These are phyloP conservation scores for Teunomyces barrocoloradensis DNA, from an alignment of 805 yeast genomes.

Conservation along the genomic window DNA sequence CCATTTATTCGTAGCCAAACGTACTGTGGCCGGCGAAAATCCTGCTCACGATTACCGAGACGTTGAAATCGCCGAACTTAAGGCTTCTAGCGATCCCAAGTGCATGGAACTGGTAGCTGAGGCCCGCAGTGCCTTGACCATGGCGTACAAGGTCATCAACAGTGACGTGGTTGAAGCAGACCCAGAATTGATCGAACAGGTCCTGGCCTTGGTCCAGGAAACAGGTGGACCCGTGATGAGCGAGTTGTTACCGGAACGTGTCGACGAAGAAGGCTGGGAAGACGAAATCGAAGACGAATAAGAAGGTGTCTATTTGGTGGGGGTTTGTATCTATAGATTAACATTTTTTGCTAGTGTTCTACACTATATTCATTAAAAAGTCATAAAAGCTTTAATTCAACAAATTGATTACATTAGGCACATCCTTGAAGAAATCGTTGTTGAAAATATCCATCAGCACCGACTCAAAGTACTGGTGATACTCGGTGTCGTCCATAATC, in stretches of 20 bases:
- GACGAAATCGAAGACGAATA: slow-evolving; percentile 36
- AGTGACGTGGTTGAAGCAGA: slow-evolving; percentile 47
- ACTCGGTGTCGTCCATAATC: slow-evolving; percentile 8
- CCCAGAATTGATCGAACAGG: slow-evolving; percentile 57
- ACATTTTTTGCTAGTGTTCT: not conserved
- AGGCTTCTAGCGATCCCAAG: slow-evolving; percentile 23
- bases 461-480: slow-evolving; percentile 23
- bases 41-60: slow-evolving; percentile 40
- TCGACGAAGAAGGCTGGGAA: slow-evolving; percentile 52
- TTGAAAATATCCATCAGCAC: slow-evolving; percentile 27
- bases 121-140: slow-evolving; percentile 43
- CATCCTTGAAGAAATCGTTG: slow-evolving; percentile 25
- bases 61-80: slow-evolving; percentile 20
- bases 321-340: not conserved
- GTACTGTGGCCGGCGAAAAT: slow-evolving; percentile 9
- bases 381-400: slow-evolving; percentile 1
- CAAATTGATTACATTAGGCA: slow-evolving; percentile 18
- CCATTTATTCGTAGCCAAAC: slow-evolving; percentile 45
- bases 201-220: slow-evolving; percentile 46
- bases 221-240: slow-evolving; percentile 62
- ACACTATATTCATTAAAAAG: not conserved
- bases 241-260: slow-evolving; percentile 33
- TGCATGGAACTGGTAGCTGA: slow-evolving; percentile 32
- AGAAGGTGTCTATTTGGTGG: not conserved
- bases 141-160: slow-evolving; percentile 42